Base-by-base conservation (phyloP, 495 filamentous ascomycete species). In the Lophiostoma macrostomum region DNA sequence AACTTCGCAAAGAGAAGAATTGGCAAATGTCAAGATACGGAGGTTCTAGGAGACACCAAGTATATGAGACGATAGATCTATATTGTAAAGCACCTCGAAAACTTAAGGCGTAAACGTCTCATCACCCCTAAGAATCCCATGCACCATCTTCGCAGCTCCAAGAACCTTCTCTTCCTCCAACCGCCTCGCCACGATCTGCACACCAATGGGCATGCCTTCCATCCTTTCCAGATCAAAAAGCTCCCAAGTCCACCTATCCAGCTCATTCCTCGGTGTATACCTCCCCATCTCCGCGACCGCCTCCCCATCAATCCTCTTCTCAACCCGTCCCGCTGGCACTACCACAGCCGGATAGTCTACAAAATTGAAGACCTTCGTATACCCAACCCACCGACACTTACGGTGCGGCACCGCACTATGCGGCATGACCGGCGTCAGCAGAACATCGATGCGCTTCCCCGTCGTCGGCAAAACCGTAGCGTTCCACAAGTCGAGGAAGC, bases 401-500 rank as follows among this genome's bases (percentile, higher is more conserved):
- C 50, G 19, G 38, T 71, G 69, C 13, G 56, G 61, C 1, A 72
- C 61, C 0, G 67, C 65, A 12, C 60, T 51, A 36, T 71, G 69
- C 2, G 67, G 61, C 69, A 69, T 68, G 14, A 60, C 50, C 2
- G 63, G 65, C 2, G 53, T 50, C 1, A 68, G 39, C 3, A 66
- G 54, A 11, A 64, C 54, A 10, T 76, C 73, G 18, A 73, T 66
- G 0, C 37, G 40, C 1, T 48, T 54, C 14, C 66, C 66, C 3
- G 63, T 63, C 18, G 63, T 61, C 4, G 44, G 41, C 0, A 56
- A 63, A 8, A 55, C 58, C 0, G 69, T 56, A 5, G 52, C 63
- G 34, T 69, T 76, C 81, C 81, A 85, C 48, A 73, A 71, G 56
- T 79, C 76, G 1, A 82, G 70, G 52, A 81, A 84, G 13, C 48